Evolutionary conservation across 2,329 filamentous ascomycete genomes (phyloP).

Genomic region (Venturia pyrina): DNA sequence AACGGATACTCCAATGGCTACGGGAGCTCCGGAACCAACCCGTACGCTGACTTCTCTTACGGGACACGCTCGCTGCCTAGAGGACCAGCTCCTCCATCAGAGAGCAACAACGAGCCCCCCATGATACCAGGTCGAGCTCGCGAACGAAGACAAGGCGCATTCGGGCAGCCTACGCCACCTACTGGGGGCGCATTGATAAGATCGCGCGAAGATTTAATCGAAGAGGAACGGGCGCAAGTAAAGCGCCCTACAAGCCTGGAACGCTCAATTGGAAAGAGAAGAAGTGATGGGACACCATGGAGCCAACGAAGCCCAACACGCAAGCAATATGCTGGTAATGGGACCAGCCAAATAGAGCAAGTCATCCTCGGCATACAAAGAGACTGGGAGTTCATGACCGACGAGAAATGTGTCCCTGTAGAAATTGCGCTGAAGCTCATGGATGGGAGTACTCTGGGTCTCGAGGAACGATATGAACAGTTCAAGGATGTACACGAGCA

Average conservation of each 20-base stretch:
- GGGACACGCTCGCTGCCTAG: background rate
- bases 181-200: background rate
- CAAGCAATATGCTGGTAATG: constrained; percentile 8
- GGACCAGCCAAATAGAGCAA: constrained; percentile 33
- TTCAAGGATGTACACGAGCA: constrained; percentile 78
- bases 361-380: constrained; percentile 73
- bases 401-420: constrained; percentile 80
- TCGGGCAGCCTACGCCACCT: background rate
- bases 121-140: constrained; percentile 4
- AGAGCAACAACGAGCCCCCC: background rate
- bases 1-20: constrained; percentile 30
- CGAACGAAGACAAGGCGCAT: constrained; percentile 8
- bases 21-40: constrained; percentile 12
- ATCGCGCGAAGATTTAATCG: background rate
- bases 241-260: constrained; percentile 31
- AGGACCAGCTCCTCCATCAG: background rate
- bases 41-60: constrained; percentile 17
- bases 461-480: constrained; percentile 76
- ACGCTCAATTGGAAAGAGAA: constrained; percentile 29
- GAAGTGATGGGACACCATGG: constrained; percentile 28
- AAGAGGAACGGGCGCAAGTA: constrained; percentile 22
- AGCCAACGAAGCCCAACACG: constrained; percentile 20
- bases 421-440: constrained; percentile 92
- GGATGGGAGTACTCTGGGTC: constrained; percentile 84
- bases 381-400: constrained; percentile 88